phyloP scores from a whole-genome alignment of 352 stramenopile genomes.

The Pythium volutum region DNA sequence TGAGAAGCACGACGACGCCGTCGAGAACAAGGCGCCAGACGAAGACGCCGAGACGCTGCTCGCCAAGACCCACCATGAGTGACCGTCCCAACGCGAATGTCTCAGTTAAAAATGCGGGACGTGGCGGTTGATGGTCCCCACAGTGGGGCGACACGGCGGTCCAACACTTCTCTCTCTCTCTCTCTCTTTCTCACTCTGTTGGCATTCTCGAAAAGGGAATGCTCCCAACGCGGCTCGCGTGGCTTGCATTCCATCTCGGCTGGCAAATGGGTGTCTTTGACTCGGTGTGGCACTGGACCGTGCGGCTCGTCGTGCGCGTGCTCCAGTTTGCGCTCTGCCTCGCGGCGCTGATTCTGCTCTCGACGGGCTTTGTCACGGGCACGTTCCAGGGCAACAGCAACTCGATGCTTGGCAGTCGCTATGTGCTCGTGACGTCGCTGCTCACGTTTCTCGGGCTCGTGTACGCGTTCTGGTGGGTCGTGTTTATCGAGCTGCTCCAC shows the following conservation, averaged over 20 bases:
- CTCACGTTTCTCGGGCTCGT: conserved; percentile 23
- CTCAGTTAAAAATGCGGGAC: background rate
- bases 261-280: conserved; percentile 25
- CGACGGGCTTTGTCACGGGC: conserved; percentile 20
- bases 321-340: conserved; percentile 26
- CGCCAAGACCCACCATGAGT: background rate
- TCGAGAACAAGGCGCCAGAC: too few species aligned
- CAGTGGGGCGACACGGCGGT: background rate
- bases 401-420: conserved; percentile 20
- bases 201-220: background rate
- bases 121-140: background rate
- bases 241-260: conserved; percentile 2
- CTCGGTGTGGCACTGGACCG: conserved; percentile 19
- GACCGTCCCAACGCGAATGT: background rate
- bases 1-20: too few species aligned
- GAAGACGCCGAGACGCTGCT: too few species aligned
- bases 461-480: conserved; percentile 24
- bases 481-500: conserved; percentile 23
- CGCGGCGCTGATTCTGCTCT: conserved; percentile 21
- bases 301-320: conserved; percentile 16
- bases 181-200: background rate
- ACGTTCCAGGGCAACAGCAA: conserved; percentile 18
- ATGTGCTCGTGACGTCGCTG: conserved; percentile 21
- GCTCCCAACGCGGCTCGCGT: conserved; percentile 16
- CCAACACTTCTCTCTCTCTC: background rate